Base-by-base conservation (phyloP, 805 yeast genomes). In the Ogataea henricii region DNA sequence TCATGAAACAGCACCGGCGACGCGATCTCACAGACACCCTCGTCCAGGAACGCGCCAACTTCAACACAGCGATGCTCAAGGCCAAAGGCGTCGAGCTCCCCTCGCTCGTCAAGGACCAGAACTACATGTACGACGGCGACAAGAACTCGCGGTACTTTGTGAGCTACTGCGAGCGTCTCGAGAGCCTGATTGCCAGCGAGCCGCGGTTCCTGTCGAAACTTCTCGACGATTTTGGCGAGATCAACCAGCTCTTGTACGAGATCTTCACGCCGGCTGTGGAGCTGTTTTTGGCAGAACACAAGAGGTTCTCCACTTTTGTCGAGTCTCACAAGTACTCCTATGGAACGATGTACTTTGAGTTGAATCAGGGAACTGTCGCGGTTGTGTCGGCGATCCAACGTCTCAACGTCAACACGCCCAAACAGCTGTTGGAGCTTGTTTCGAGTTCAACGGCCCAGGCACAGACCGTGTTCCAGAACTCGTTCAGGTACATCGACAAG, bases 281-380 rank as follows among this genome's bases (percentile, higher is more conserved):
- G 1, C 70, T 69, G 12, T 78, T 70, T 55, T 55, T 69, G 3
- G 59, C 63, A 39, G 62, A 79, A 22, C 65, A 73, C 23, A 65
- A 66, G 12, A 55, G 58, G 7, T 68, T 81, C 33, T 54, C 73
- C 4, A 60, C 62, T 3, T 66, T 70, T 37, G 72, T 80, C 6
- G 72, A 71, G 35, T 57, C 59, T 27, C 72, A 76, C 46, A 55
- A 75, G 26, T 68, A 69, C 7, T 72, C 73, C 20, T 79, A 81
- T 49, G 81, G 82, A 2, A 60, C 81, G 9, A 64, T 81, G 46
- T 70, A 74, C 18, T 82, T 81, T 65, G 90, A 85, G 55, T 58
- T 86, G 6, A 47, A 55, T n/a, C 40, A 45, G 12, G 62, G 63
- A 14, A 36, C 60, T 5, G 38, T 39, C 17, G 35, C 40, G 26